Evolutionary conservation across 306 rosid species (phyloP), one percentile per base, ranked within the genome.

Genomic region (Dryas drummondii): DNA sequence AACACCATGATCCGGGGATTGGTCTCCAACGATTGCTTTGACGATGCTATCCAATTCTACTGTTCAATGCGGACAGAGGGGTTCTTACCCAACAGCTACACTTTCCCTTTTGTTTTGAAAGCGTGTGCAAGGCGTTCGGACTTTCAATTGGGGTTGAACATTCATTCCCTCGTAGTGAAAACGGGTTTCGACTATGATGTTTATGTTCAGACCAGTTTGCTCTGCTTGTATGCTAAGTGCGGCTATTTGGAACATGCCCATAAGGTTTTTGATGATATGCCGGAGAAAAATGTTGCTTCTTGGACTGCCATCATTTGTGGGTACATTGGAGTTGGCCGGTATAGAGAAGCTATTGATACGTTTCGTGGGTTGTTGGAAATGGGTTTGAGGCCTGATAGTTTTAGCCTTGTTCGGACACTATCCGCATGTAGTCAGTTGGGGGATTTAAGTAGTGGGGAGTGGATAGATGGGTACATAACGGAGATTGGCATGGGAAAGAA

Each of bases 301-400:
- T 86, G 93, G 91, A 87, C 93, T 9, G 87, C 91, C 5, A 79
- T 88, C 5, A 84, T 91, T 56, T 80, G 88, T 45, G 96, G 90
- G 63, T 87, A 77, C 63, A 79, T 85, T 75, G 84, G 61, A 52
- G 78, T 50, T 44, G 82, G 91, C 1, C 48, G 40, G 27, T 86
- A 11, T 58, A 66, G 59, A 17, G 91, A 89, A 46, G 94, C 91
- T 4, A 76, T 89, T 74, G 79, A 74, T 71, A 75, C 81, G 77
- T 91, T 89, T 69, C 58, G 79, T 45, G 77, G 75, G 70, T 80
- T 81, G 46, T 57, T 91, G 79, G 87, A 86, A 77, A 87, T 78
- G 88, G 91, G 93, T 73, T 46, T 91, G 82, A 82, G 64, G 74
- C 93, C 97, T 11, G 94, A 91, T 79, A 64, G 87, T 59, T 81